These are phyloP conservation scores for Argentina anserina DNA, from an alignment of 306 rosid species.

Conservation along the genomic window DNA sequence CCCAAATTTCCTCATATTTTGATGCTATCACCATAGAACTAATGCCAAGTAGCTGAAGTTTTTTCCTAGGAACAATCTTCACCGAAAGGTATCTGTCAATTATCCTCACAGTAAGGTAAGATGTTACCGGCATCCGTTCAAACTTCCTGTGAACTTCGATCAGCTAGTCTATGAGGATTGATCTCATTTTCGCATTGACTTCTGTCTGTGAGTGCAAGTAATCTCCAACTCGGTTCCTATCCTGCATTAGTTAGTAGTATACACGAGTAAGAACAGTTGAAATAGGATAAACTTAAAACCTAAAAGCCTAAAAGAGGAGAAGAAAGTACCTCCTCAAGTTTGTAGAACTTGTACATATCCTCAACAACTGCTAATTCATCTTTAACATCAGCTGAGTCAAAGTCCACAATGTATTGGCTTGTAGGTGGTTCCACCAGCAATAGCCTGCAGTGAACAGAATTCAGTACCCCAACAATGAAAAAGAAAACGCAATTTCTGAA, in stretches of 20 bases:
- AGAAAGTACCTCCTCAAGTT: slow-evolving; percentile 48
- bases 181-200: slow-evolving; percentile 64
- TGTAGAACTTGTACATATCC: slow-evolving; percentile 56
- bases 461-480: not conserved
- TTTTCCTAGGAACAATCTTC: slow-evolving; percentile 50
- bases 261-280: not conserved
- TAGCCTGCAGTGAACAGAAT: slow-evolving; percentile 36
- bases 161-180: slow-evolving; percentile 77
- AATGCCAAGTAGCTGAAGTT: slow-evolving; percentile 77
- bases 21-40: slow-evolving; percentile 75
- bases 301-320: not conserved
- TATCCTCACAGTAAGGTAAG: slow-evolving; percentile 58
- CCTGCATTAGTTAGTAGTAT: slow-evolving; percentile 32
- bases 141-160: slow-evolving; percentile 71
- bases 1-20: slow-evolving; percentile 85
- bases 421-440: slow-evolving; percentile 42
- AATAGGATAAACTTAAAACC: not conserved
- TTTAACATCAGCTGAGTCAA: slow-evolving; percentile 49
- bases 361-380: slow-evolving; percentile 71
- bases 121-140: slow-evolving; percentile 73
- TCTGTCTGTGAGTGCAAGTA: slow-evolving; percentile 63
- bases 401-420: slow-evolving; percentile 35
- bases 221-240: slow-evolving; percentile 41
- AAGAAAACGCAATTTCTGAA: too few relatives aligned
- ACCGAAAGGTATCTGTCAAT: slow-evolving; percentile 59